Percentiles rank a stretch among this genome's conserved stretches.
These are phyloP conservation scores for Afroboletus lepidellus DNA, from an alignment of 1,284 basidiomycete genomes.

Conservation along the genomic window DNA sequence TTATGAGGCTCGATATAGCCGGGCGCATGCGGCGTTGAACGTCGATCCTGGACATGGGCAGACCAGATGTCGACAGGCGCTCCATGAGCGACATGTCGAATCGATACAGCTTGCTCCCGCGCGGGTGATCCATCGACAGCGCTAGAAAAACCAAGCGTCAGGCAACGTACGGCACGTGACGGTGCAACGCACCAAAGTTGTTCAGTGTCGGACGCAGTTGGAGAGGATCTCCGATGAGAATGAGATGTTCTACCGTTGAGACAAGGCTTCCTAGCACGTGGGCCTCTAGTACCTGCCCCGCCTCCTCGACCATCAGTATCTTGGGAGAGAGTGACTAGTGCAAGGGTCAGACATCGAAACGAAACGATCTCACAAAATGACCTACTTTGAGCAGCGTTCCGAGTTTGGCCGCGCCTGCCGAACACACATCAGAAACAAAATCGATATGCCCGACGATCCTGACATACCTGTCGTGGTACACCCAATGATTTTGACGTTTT, in stretches of 20 bases:
- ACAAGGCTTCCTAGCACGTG: slow-evolving; percentile 64
- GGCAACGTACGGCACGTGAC: not conserved
- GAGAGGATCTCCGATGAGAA: slow-evolving; percentile 68
- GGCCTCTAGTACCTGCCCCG: slow-evolving; percentile 76
- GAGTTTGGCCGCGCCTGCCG: slow-evolving; percentile 63
- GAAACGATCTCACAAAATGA: not conserved
- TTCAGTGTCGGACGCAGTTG: slow-evolving; percentile 69
- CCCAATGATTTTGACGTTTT: slow-evolving; percentile 60
- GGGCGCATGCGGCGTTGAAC: slow-evolving; percentile 66
- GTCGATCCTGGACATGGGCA: slow-evolving; percentile 57
- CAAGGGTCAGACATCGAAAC: not conserved
- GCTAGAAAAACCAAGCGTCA: slow-evolving; percentile 33
- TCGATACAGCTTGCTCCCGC: slow-evolving; percentile 47
- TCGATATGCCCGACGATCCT: not conserved
- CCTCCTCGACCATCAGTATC: slow-evolving; percentile 66
- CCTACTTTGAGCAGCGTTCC: slow-evolving; percentile 54
- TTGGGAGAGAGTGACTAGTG: slow-evolving; percentile 50
- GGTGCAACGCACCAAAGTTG: slow-evolving; percentile 50
- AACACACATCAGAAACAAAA: not conserved
- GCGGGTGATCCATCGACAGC: slow-evolving; percentile 52
- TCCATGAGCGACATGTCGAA: slow-evolving; percentile 69
- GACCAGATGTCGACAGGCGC: slow-evolving; percentile 46
- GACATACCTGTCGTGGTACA: slow-evolving; percentile 64
- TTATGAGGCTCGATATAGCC: slow-evolving; percentile 47
- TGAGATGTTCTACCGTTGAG: slow-evolving; percentile 60